Evolutionary conservation across 768 basidiomycete species (phyloP).

Genomic region (Hydnum rufescens): DNA sequence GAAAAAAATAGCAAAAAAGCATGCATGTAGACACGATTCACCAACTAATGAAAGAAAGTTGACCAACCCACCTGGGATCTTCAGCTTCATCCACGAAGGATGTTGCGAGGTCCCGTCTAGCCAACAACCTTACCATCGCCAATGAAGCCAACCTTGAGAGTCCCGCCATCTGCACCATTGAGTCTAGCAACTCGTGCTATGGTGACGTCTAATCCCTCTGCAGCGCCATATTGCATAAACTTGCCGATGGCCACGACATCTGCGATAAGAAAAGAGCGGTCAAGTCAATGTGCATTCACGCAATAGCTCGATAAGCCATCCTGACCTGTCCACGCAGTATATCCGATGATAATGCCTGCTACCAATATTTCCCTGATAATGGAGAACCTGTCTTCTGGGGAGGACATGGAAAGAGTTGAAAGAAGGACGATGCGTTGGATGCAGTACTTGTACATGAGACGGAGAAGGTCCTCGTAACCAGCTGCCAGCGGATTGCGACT

Average conservation of each 20-base stretch:
- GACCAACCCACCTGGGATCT: neutral
- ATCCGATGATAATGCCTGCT: neutral
- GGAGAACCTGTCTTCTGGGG: neutral
- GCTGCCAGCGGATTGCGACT: neutral
- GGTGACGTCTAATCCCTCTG: neutral
- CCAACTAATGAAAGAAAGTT: neutral
- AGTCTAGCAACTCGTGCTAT: neutral
- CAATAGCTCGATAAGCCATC: neutral
- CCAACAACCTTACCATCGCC: neutral
- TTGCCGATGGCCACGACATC: constrained; percentile 2
- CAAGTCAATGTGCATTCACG: neutral
- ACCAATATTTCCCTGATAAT: neutral
- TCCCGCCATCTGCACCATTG: neutral
- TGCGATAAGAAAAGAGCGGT: too few species aligned
- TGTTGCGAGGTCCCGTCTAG: neutral
- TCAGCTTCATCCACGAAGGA: neutral
- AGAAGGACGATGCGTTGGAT: neutral
- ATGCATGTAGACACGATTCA: too few species aligned
- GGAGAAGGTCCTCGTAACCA: neutral
- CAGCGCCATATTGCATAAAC: neutral
- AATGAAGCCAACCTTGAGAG: neutral
- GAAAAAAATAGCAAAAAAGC: too few species aligned
- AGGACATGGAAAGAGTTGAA: neutral
- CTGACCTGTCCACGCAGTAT: neutral
- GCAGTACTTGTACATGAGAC: neutral